Conservation (phyloP, 2,329 filamentous ascomycete species). For the Pseudogymnoascus sp. region DNA sequence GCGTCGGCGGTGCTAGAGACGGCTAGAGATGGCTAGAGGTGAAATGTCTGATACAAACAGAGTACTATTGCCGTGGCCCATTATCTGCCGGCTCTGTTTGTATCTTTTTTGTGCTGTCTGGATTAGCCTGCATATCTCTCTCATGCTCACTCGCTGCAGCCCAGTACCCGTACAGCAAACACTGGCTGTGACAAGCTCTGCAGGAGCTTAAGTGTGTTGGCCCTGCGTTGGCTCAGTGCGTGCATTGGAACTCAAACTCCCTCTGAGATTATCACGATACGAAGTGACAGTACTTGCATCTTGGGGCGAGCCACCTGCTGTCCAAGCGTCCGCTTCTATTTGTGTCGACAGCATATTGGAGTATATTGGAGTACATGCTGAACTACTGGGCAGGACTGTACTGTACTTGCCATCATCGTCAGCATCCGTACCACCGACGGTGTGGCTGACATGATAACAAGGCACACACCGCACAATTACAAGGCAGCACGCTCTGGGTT, state of each 20-base stretch:
- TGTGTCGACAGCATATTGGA: slow-evolving; percentile 7
- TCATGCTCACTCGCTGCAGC: neutral
- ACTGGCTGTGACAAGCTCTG: neutral
- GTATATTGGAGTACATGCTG: neutral
- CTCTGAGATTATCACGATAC: neutral
- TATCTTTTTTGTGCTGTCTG: neutral
- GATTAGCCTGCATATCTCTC: neutral
- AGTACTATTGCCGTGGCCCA: neutral
- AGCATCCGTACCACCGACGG: neutral
- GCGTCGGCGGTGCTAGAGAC: neutral
- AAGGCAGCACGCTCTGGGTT: neutral
- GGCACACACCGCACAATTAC: slow-evolving; percentile 5
- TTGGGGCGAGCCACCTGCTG: neutral
- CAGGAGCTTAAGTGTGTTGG: neutral
- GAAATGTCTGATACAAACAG: neutral
- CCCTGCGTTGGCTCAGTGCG: slow-evolving; percentile 3
- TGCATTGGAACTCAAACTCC: neutral
- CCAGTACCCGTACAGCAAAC: neutral
- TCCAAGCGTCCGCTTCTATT: slow-evolving; percentile 1
- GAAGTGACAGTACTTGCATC: neutral
- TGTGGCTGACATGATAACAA: slow-evolving; percentile 2
- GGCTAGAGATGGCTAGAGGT: neutral
- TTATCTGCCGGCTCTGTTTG: neutral
- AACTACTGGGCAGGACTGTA: neutral
- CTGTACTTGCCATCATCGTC: neutral